Percentiles rank a stretch among this genome's conserved stretches.
Conservation (phyloP, 345 rosid species). For the Hypericum perforatum region DNA sequence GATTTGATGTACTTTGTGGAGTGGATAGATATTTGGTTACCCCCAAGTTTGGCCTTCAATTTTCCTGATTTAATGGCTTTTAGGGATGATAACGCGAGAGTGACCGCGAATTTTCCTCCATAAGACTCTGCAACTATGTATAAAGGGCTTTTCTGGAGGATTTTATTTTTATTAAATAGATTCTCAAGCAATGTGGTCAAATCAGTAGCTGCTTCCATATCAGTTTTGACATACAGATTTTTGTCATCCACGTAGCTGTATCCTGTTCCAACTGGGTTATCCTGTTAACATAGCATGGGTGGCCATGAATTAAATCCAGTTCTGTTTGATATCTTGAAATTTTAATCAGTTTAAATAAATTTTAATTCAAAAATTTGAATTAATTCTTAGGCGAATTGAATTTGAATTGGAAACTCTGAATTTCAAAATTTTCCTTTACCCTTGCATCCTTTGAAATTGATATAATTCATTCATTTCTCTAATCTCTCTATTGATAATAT, state of each 20-base stretch:
- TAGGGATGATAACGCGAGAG: constrained; percentile 51
- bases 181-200: constrained; percentile 46
- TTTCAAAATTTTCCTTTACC: too few relatives aligned
- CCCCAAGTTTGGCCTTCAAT: constrained; percentile 65
- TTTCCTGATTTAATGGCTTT: constrained; percentile 52
- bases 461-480: too few relatives aligned
- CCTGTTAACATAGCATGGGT: constrained; percentile 34
- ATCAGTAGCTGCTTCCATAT: constrained; percentile 79
- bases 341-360: too few relatives aligned
- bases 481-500: too few relatives aligned
- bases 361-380: too few relatives aligned
- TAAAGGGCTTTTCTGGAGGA: constrained; percentile 54
- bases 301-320: too few relatives aligned
- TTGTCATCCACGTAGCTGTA: constrained; percentile 59
- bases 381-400: too few relatives aligned
- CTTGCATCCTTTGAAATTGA: too few relatives aligned
- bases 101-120: constrained; percentile 83
- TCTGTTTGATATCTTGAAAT: too few relatives aligned
- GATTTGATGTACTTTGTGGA: too few relatives aligned
- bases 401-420: too few relatives aligned
- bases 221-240: constrained; percentile 49
- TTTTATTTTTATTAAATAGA: constrained; percentile 35
- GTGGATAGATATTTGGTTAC: constrained; percentile 17
- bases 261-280: constrained; percentile 78
- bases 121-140: constrained; percentile 83